These are phyloP conservation scores for Leptodontidium sp. DNA, from an alignment of 2,329 filamentous ascomycete species.

Conservation along the genomic window DNA sequence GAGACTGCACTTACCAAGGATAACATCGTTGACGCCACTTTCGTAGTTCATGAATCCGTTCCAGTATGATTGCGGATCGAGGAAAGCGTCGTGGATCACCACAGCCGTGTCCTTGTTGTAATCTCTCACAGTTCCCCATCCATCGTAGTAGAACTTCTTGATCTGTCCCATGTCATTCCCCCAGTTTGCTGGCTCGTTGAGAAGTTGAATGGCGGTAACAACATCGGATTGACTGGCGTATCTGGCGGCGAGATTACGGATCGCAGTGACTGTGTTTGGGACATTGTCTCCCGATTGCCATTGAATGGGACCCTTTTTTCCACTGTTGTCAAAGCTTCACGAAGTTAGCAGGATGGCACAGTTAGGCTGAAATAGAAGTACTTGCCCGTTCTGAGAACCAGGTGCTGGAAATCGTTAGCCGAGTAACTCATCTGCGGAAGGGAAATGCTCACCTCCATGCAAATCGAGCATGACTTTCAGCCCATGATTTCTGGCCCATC, in stretches of 20 bases:
- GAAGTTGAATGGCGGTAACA: conserved; percentile 53
- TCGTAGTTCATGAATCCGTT: conserved; percentile 69
- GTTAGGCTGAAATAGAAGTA: background rate
- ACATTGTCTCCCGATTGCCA: conserved; percentile 57
- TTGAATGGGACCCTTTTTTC: conserved; percentile 55
- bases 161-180: conserved; percentile 47
- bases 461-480: conserved; percentile 73
- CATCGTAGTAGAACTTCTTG: conserved; percentile 58
- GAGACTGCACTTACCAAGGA: conserved; percentile 38
- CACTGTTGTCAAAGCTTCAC: conserved; percentile 74
- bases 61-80: conserved; percentile 59
- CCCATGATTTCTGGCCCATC: conserved; percentile 64
- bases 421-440: background rate
- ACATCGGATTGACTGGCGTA: conserved; percentile 52
- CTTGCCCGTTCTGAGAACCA: conserved; percentile 56
- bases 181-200: conserved; percentile 51
- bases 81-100: conserved; percentile 66
- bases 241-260: conserved; percentile 50
- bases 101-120: conserved; percentile 57
- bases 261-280: conserved; percentile 48
- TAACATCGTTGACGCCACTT: conserved; percentile 48
- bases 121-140: conserved; percentile 56
- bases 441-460: conserved; percentile 64
- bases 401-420: conserved; percentile 53
- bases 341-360: background rate